Percentiles rank a stretch among this genome's conserved stretches.
Conservation (phyloP, 2,329 filamentous ascomycete genomes). For the Fusarium sublunatum region DNA sequence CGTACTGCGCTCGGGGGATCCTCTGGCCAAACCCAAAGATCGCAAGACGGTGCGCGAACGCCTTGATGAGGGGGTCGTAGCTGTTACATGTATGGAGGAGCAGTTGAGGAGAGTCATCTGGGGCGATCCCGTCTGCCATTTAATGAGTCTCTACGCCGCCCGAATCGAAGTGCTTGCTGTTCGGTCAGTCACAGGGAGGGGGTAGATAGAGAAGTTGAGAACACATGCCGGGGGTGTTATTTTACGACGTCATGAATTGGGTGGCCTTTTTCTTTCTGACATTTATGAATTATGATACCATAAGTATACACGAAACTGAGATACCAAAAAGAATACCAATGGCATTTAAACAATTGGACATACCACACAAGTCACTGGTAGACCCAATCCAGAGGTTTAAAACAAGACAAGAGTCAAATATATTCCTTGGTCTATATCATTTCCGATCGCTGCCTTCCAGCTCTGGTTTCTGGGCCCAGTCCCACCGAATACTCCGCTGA, state of each 20-base stretch:
- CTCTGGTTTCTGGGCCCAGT: background rate
- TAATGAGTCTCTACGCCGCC: slow-evolving; percentile 80
- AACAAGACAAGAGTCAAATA: slow-evolving; percentile 7
- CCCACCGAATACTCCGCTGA: slow-evolving; percentile 2
- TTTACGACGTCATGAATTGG: slow-evolving; percentile 21
- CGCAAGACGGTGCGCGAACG: slow-evolving; percentile 62
- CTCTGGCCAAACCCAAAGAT: slow-evolving; percentile 52
- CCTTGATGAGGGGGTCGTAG: slow-evolving; percentile 71
- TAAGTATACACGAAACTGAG: slow-evolving; percentile 17
- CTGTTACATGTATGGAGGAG: slow-evolving; percentile 74
- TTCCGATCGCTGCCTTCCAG: background rate
- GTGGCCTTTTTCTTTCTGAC: slow-evolving; percentile 8
- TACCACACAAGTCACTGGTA: background rate
- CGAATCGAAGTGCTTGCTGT: slow-evolving; percentile 78
- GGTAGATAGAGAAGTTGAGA: background rate
- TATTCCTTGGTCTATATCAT: slow-evolving; percentile 19
- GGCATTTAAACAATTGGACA: slow-evolving; percentile 3
- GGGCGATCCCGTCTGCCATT: slow-evolving; percentile 83
- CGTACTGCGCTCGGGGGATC: slow-evolving; percentile 67
- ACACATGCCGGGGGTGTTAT: background rate
- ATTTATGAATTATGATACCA: slow-evolving; percentile 26
- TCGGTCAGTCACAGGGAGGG: slow-evolving; percentile 56
- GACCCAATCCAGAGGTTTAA: background rate
- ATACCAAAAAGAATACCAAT: slow-evolving; percentile 25
- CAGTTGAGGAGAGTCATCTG: slow-evolving; percentile 78